Evolutionary conservation across 2,329 filamentous ascomycete species (phyloP).

Genomic region (Volutella citrinella): DNA sequence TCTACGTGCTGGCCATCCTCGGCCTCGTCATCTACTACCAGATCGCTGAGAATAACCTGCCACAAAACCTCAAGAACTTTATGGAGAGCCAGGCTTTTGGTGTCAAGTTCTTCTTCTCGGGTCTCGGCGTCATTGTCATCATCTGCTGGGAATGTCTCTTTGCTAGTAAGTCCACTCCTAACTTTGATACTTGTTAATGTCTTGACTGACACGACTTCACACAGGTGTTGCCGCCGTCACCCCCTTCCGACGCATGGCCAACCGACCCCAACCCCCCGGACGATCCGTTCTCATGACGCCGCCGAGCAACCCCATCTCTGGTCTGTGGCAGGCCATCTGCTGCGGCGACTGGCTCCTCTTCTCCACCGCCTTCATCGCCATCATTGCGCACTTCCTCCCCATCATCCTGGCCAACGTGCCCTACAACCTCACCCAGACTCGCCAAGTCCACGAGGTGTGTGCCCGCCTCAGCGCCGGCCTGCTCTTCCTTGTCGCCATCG

Average conservation of each 20-base stretch:
- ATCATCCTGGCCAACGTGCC: conserved; percentile 47
- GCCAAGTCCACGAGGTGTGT: conserved; percentile 36
- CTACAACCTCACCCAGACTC: conserved; percentile 39
- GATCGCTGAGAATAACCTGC: conserved; percentile 22
- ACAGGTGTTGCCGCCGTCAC: conserved; percentile 38
- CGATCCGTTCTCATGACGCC: conserved; percentile 39
- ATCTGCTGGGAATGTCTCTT: conserved; percentile 42
- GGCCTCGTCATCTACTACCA: conserved; percentile 39
- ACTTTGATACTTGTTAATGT: no score
- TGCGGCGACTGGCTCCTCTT: conserved; percentile 38
- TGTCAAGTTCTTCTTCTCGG: conserved; percentile 40
- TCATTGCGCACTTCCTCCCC: conserved; percentile 47
- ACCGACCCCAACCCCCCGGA: conserved; percentile 28
- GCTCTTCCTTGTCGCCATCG: conserved; percentile 39
- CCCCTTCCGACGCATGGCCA: conserved; percentile 39
- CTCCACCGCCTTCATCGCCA: conserved; percentile 37
- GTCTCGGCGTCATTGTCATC: conserved; percentile 37
- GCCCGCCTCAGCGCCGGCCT: conserved; percentile 37
- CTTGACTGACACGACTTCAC: no score
- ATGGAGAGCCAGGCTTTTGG: conserved; percentile 41
- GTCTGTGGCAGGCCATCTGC: conserved; percentile 25
- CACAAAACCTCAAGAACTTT: conserved; percentile 28
- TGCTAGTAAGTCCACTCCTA: conserved; percentile 35
- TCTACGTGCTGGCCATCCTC: conserved; percentile 32
- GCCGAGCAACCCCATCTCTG: conserved; percentile 43